Conservation (phyloP, 495 filamentous ascomycete genomes). For the Neurospora sp. region DNA sequence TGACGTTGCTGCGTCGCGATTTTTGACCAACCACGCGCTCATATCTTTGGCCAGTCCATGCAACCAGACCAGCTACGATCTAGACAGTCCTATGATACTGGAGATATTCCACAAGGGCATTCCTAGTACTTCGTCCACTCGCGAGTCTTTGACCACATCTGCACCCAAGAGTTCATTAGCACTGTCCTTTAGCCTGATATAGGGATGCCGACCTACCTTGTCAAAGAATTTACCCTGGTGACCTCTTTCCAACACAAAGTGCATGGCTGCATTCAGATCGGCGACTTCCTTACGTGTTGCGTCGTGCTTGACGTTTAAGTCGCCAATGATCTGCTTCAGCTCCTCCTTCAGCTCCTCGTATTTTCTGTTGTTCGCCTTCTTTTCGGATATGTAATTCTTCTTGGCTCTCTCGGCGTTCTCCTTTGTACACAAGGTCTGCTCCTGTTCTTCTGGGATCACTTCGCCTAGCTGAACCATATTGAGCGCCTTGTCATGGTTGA, state of each 20-base stretch:
- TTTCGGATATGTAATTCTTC: background rate
- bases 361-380: background rate
- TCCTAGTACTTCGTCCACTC: background rate
- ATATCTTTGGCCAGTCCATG: background rate
- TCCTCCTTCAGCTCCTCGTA: background rate
- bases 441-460: background rate
- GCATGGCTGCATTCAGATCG: background rate
- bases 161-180: background rate
- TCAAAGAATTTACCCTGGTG: background rate
- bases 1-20: background rate
- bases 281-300: background rate
- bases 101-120: background rate
- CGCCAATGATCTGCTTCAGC: background rate
- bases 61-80: background rate
- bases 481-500: background rate
- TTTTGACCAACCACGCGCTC: background rate
- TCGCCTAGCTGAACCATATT: background rate
- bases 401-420: background rate
- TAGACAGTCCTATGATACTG: background rate
- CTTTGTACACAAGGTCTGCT: background rate
- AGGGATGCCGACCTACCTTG: background rate
- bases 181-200: background rate
- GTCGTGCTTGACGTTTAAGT: background rate
- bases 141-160: background rate
- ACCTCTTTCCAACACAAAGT: background rate